Conservation (phyloP, 1,139 yeast genomes). For the Yamadazyma mexicana region DNA sequence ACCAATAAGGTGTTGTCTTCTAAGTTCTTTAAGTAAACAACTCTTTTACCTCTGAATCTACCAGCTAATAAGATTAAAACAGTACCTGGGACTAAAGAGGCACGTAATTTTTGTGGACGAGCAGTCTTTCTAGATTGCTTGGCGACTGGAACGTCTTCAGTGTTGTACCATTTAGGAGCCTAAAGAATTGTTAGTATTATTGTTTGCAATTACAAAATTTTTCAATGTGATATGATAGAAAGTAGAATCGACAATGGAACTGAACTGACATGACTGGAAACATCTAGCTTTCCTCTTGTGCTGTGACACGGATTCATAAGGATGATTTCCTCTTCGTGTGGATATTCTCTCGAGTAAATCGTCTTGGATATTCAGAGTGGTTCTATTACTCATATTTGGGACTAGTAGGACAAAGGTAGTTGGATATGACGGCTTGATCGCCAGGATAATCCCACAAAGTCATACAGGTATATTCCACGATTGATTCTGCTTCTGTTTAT, state of each 20-base stretch:
- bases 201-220: neutral
- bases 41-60: slow-evolving; percentile 99
- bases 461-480: neutral
- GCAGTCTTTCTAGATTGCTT: slow-evolving; percentile 87
- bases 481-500: neutral
- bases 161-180: slow-evolving; percentile 96
- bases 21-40: slow-evolving; percentile 94
- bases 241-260: neutral
- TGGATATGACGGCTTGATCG: too few species aligned
- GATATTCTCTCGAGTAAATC: too few species aligned
- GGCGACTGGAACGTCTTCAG: slow-evolving; percentile 89
- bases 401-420: too few species aligned
- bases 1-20: slow-evolving; percentile 99
- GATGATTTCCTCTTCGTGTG: too few species aligned
- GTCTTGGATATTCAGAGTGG: too few species aligned
- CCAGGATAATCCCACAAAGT: neutral
- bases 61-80: slow-evolving; percentile 98
- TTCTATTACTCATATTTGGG: too few species aligned
- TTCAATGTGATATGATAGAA: slow-evolving; percentile 2
- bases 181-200: slow-evolving; percentile 43
- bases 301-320: too few species aligned
- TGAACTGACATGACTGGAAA: neutral
- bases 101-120: slow-evolving; percentile 95
- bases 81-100: slow-evolving; percentile 98
- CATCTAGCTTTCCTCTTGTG: too few species aligned